Percentiles rank a stretch among this genome's conserved stretches.
These are phyloP conservation scores for Labyrinthula sp. DNA, from an alignment of 352 stramenopile genomes.

Conservation along the genomic window DNA sequence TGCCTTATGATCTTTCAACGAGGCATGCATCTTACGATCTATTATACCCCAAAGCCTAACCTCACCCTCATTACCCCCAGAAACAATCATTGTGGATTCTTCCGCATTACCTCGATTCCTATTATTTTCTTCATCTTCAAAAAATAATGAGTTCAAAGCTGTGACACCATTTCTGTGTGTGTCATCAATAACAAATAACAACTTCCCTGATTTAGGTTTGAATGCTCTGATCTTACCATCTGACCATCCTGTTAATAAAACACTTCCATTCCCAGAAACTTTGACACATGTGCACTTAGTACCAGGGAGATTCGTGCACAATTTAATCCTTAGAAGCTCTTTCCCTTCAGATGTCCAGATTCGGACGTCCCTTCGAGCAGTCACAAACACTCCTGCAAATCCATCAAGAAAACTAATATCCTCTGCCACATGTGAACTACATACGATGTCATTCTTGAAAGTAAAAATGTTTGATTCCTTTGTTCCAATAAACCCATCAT, in stretches of 20 bases:
- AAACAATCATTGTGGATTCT: too few species aligned
- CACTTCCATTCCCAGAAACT: constrained; percentile 55
- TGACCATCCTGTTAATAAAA: constrained; percentile 79
- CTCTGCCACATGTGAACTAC: too few species aligned
- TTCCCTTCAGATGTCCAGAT: constrained; percentile 75
- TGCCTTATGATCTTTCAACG: constrained; percentile 78
- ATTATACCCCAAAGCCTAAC: constrained; percentile 73
- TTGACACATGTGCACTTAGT: constrained; percentile 79
- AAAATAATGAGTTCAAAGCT: constrained; percentile 61
- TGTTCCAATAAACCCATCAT: too few species aligned
- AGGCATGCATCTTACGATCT: constrained; percentile 76
- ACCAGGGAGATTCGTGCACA: constrained; percentile 78
- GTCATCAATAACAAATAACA: constrained; percentile 89
- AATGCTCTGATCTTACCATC: constrained; percentile 89
- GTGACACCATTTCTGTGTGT: constrained; percentile 79
- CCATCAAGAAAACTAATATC: constrained; percentile 74
- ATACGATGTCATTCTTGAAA: too few species aligned
- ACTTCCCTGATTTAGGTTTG: constrained; percentile 75
- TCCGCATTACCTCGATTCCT: too few species aligned
- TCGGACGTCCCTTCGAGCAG: constrained; percentile 65
- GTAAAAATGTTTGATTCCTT: too few species aligned
- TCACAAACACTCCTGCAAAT: constrained; percentile 78
- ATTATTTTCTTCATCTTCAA: constrained; percentile 59
- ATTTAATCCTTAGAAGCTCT: constrained; percentile 83
- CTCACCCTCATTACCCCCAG: constrained; percentile 71